These are phyloP conservation scores for Parietaria judaica DNA, from an alignment of 306 rosid genomes.

Conservation along the genomic window DNA sequence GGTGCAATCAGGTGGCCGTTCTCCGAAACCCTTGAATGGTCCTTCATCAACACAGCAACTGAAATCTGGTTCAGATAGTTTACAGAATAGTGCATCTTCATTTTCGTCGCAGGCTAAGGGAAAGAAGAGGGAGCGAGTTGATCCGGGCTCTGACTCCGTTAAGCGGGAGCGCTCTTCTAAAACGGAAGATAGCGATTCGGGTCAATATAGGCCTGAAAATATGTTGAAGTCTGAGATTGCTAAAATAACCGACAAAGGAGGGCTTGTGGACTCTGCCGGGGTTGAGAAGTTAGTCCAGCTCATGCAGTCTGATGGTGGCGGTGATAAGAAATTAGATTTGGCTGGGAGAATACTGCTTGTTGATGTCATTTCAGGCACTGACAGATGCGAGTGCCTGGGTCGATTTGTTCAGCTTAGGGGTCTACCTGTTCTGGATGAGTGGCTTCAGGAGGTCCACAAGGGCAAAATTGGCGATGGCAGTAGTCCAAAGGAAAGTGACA, in stretches of 20 bases:
- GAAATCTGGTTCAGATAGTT: conserved; percentile 66
- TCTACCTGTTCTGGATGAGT: conserved; percentile 73
- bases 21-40: conserved; percentile 73
- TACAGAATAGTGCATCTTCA: conserved; percentile 54
- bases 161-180: conserved; percentile 54
- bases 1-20: conserved; percentile 68
- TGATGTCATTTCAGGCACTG: conserved; percentile 69
- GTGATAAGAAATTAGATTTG: conserved; percentile 63
- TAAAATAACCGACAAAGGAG: conserved; percentile 72
- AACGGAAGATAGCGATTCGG: conserved; percentile 59
- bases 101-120: conserved; percentile 55
- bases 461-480: conserved; percentile 61
- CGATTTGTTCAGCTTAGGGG: conserved; percentile 69
- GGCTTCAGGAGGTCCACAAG: conserved; percentile 86
- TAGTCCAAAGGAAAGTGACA: conserved; percentile 54
- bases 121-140: conserved; percentile 74
- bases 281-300: conserved; percentile 78
- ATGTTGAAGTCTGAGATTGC: conserved; percentile 56
- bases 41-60: conserved; percentile 64
- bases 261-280: conserved; percentile 56
- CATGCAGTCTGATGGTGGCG: conserved; percentile 47
- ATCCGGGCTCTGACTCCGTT: conserved; percentile 50
- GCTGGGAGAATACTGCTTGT: conserved; percentile 65
- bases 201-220: conserved; percentile 43
- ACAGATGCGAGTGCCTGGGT: conserved; percentile 55